Base-by-base conservation (phyloP, 192 early-diverging fungal species). In the Backusella macrospora region DNA sequence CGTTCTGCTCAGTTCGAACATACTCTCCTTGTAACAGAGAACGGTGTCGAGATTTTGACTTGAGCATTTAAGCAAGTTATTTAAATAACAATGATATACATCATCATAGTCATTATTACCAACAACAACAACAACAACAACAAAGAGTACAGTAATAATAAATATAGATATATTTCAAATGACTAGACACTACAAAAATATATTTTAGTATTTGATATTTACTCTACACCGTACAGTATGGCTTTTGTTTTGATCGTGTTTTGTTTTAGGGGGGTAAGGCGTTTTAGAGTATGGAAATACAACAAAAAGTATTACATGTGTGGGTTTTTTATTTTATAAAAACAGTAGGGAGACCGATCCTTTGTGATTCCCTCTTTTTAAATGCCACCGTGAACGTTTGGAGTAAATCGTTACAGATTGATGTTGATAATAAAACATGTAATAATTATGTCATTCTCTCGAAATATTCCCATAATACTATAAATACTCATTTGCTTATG, bases 1-100 rank as follows among this genome's bases (percentile, higher is more conserved):
- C 88, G 96, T 29, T 94, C 92, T 23, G 98, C 97, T 4, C 97
- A 98, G 87, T 99, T 99, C 83, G 97, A 99, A 79, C 92, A 99
- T 76, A 95, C 94, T 38, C 81, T 99, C 68, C 79, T 99, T 39
- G 94, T 99, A 14, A 98, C 97, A 6, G 92, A 97, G 82, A 90
- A 84, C 44, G 96, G 97, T 47, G 90, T 93, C 18, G 97, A 99
- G 78, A 84, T 99, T 68, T 86, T 98, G 52, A 89, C 87, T 2
- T 80, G 64, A 63, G 16, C 14, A 68, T 38, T 26, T 42, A 68
- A 7, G 29, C 63, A 39, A 29, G 34, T 39, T 26, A 38, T 38
- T 65, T 14, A 38, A 39, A 39, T 38, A 13, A n/a, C 15, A 65
- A 14, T 39, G 38, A 48, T 48, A n/a, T 48, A 3, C 29, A 34